phyloP scores from a whole-genome alignment of 2,329 filamentous ascomycete species.

The Aspergillus fumigatiaffinis region DNA sequence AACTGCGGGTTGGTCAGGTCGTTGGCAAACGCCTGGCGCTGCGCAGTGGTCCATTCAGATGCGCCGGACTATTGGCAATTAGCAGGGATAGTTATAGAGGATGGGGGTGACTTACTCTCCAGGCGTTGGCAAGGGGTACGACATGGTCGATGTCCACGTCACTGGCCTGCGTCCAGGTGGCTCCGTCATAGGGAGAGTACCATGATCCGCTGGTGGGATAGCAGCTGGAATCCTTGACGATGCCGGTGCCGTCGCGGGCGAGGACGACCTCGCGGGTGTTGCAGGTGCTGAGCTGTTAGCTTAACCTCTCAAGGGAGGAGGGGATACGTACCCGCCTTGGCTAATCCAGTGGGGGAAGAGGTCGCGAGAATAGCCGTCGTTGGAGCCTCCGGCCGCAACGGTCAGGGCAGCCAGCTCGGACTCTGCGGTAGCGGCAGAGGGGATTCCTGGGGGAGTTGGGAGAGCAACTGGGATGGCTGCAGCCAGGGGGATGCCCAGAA shows the following conservation, averaged over 20 bases:
- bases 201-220: slow-evolving; percentile 63
- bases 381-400: slow-evolving; percentile 53
- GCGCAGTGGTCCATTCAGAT: slow-evolving; percentile 63
- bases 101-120: slow-evolving; percentile 52
- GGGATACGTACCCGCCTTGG: slow-evolving; percentile 38
- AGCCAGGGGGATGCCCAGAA: slow-evolving; percentile 15
- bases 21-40: slow-evolving; percentile 69
- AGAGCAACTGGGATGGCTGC: slow-evolving; percentile 15
- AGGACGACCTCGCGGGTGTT: slow-evolving; percentile 71
- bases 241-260: slow-evolving; percentile 65
- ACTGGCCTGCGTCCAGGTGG: slow-evolving; percentile 61
- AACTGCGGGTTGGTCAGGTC: slow-evolving; percentile 73
- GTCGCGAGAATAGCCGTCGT: slow-evolving; percentile 59
- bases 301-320: too few relatives aligned
- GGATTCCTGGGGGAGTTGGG: slow-evolving; percentile 59
- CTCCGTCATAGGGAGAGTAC: slow-evolving; percentile 70
- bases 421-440: slow-evolving; percentile 54
- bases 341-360: slow-evolving; percentile 71
- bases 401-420: slow-evolving; percentile 57
- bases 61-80: slow-evolving; percentile 52
- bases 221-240: slow-evolving; percentile 59
- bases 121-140: slow-evolving; percentile 76
- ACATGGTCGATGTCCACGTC: slow-evolving; percentile 82
- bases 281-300: slow-evolving; percentile 51
- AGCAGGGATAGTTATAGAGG: neutral